Base-by-base conservation (phyloP, 768 basidiomycete species). In the Amylocystis lapponica region DNA sequence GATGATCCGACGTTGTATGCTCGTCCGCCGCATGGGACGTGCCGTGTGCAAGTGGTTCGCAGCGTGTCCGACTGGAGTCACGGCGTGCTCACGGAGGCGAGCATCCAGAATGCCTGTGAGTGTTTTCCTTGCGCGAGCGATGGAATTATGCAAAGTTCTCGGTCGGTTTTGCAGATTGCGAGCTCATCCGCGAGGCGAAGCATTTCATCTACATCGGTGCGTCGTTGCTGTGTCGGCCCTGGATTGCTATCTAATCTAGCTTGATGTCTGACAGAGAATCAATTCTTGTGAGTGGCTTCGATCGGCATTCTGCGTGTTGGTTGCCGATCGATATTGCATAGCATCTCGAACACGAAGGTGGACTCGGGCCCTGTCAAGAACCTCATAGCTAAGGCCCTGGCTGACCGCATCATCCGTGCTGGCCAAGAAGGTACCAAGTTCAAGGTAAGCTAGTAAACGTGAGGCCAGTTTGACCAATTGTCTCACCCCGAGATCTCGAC, bases 31-130 rank as follows among this genome's bases (percentile, higher is more conserved):
- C 67, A 74, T 23, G 75, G 75, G 2, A 71, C 70, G 7, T 84
- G 83, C 56, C 69, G 69, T 26, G 83, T 91, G 14, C 91, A 97
- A 68, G 90, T 76, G 13, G 74, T 90, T 32, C 77, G 95, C 41
- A 89, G 86, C 48, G 86, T 93, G 17, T 81, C 74, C 2, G 95
- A 97, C 64, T 99, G 95, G 95, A 87, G 83, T 55, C 89, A 92
- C 54, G 95, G 94, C 2, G 86, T 93, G 27, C 69, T 94, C 50
- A 84, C 78, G 3, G 95, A 97, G 62, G 77, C 80, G 46, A 92
- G 88, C 62, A 91, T 98, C 47, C 94, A 96, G 65, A 86, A 91
- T 53, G 94, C 95, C 36, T 92, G 88, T 89, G 56, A 60, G 85
- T 76, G 2, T 6, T 36, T 26, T 4, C 35, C 23, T 12, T 7